phyloP scores from a whole-genome alignment of 2,329 filamentous ascomycete genomes.

The Helotiales sp. region DNA sequence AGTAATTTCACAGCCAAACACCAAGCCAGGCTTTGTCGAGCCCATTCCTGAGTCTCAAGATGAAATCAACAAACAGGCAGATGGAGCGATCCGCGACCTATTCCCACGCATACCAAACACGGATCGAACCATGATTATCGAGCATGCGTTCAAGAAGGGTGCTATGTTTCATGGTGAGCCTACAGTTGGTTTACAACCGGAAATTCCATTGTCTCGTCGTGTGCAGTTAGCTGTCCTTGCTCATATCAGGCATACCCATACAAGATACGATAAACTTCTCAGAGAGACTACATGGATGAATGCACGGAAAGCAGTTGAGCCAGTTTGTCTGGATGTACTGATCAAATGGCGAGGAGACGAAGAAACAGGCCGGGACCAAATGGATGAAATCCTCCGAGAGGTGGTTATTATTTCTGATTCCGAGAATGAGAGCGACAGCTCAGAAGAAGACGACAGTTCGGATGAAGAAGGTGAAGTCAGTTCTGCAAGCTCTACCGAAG shows the following conservation, averaged over 20 bases:
- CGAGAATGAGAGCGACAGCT: slow-evolving; percentile 25
- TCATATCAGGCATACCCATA: slow-evolving; percentile 67
- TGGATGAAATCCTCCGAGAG: slow-evolving; percentile 66
- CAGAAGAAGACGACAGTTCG: slow-evolving; percentile 15
- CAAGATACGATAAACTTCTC: slow-evolving; percentile 62
- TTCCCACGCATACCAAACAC: slow-evolving; percentile 67
- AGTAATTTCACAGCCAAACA: slow-evolving; percentile 28
- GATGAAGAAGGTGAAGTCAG: slow-evolving; percentile 30
- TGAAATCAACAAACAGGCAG: slow-evolving; percentile 62
- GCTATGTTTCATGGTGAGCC: slow-evolving; percentile 51
- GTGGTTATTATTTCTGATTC: slow-evolving; percentile 59
- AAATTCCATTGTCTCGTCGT: slow-evolving; percentile 58
- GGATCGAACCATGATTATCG: slow-evolving; percentile 61
- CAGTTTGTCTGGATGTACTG: slow-evolving; percentile 61
- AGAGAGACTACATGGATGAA: slow-evolving; percentile 58
- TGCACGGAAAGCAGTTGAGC: slow-evolving; percentile 61
- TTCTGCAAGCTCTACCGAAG: slow-evolving; percentile 20
- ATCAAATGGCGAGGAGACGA: slow-evolving; percentile 73
- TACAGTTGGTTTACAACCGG: slow-evolving; percentile 56
- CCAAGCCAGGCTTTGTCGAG: slow-evolving; percentile 45
- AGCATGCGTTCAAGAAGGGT: slow-evolving; percentile 62
- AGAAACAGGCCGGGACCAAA: slow-evolving; percentile 65
- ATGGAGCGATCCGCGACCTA: slow-evolving; percentile 61
- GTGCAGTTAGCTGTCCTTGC: slow-evolving; percentile 66
- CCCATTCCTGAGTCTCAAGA: slow-evolving; percentile 59